phyloP scores from a whole-genome alignment of 768 basidiomycete species.

The Phaeotremella fagi region DNA sequence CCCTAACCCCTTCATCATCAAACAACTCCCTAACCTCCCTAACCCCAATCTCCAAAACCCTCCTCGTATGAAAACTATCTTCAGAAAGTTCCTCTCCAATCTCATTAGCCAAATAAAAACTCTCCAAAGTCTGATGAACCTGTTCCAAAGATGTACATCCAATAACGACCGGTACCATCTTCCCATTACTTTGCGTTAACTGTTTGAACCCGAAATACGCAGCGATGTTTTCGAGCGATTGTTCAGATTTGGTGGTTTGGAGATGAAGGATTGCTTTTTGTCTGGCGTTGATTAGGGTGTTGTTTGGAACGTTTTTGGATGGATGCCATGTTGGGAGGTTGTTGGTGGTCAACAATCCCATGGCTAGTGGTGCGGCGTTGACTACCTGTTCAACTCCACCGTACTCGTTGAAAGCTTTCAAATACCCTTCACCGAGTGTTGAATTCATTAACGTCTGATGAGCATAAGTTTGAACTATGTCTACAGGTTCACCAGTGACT shows the following conservation, averaged over 20 bases:
- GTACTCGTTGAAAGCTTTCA: slow-evolving; percentile 21
- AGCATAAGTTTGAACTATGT: slow-evolving; percentile 46
- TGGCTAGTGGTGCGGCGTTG: slow-evolving; percentile 47
- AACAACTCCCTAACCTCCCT: slow-evolving; percentile 24
- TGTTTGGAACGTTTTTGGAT: slow-evolving; percentile 5
- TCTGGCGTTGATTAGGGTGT: slow-evolving; percentile 11
- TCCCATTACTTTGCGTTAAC: slow-evolving; percentile 13
- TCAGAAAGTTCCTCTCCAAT: slow-evolving; percentile 11
- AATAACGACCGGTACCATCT: slow-evolving; percentile 40
- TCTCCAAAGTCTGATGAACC: slow-evolving; percentile 28
- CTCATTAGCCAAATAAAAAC: slow-evolving; percentile 8
- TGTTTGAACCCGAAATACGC: slow-evolving; percentile 39
- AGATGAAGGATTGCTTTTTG: slow-evolving; percentile 17
- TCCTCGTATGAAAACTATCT: too few species aligned
- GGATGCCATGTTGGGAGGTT: slow-evolving; percentile 48
- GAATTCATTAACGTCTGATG: slow-evolving; percentile 46
- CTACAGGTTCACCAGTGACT: slow-evolving; percentile 21
- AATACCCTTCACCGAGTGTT: slow-evolving; percentile 30
- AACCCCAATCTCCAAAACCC: slow-evolving; percentile 4
- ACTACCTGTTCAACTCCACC: slow-evolving; percentile 33
- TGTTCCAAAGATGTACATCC: slow-evolving; percentile 43
- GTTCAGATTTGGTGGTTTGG: slow-evolving; percentile 17
- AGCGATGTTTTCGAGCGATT: slow-evolving; percentile 40
- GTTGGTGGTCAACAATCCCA: slow-evolving; percentile 42
- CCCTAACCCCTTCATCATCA: slow-evolving; percentile 20